Evolutionary conservation across 176 grass and related monocot species (phyloP), one percentile per base, ranked within the genome.

Genomic region (Oryza glaberrima): DNA sequence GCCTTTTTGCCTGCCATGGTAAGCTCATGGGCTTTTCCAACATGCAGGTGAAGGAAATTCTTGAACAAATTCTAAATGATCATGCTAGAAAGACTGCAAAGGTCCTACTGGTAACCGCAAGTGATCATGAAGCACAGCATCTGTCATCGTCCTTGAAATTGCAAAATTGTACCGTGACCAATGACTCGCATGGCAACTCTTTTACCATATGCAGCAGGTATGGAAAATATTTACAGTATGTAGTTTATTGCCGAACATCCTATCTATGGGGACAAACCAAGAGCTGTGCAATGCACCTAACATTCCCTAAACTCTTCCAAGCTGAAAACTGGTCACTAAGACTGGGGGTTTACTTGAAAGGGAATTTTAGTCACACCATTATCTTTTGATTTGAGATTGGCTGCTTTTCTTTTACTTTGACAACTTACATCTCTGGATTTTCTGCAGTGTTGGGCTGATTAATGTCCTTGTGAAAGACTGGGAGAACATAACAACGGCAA

Each of bases 31-130:
- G 26, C 45, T 63, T 22, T 72, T 90, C 9, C 20, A 63, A 63
- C 20, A 10, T 97, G 65, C 83, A 97, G 95, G 81, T 91, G 63
- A 92, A 90, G 77, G 87, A 92, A 89, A 91, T 92, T 69, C 69
- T 97, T 73, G 64, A 86, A 60, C 25, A 89, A 56, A 82, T 77
- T 63, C 23, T 92, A 64, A 52, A 20, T 77, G 77, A 71, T 4
- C 66, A 86, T 70, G 65, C 45, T 64, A 74, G 69, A 45, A 79
- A 88, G 56, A 67, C 76, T n/a, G 83, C 70, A 80, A 94, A 89
- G 78, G 81, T 94, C 71, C 89, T 97, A 81, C 65, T 97, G 44
- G 82, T 97, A 83, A 72, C 70, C 3, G 83, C 46, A 65, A 87
- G 30, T 1, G 56, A 88, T 89, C 47, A 66, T 10, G 83, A 88